Percentiles rank a stretch among this genome's conserved stretches.
Conservation (phyloP, 2,329 filamentous ascomycete species). For the Thelonectria blattea region DNA sequence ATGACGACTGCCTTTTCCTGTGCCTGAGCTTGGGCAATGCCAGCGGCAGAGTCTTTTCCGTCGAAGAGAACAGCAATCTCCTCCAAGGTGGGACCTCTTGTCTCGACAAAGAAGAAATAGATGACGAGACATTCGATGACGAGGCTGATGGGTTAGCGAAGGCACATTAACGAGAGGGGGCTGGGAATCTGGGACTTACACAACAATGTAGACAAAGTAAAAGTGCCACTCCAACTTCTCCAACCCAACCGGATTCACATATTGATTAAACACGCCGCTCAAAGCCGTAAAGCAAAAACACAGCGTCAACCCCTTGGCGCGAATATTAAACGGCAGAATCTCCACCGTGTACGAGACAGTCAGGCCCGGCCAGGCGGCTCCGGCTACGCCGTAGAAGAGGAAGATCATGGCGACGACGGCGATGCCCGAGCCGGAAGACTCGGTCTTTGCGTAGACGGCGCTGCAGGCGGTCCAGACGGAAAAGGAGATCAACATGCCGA, state of each 20-base stretch:
- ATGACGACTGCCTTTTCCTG: constrained; percentile 23
- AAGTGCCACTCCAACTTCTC: constrained; percentile 32
- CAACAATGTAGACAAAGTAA: constrained; percentile 31
- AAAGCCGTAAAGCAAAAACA: constrained; percentile 36
- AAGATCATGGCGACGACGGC: constrained; percentile 37
- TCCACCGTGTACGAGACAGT: constrained; percentile 35
- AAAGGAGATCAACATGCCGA: constrained; percentile 36
- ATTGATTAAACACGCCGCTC: constrained; percentile 35
- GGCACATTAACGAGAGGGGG: fast-evolving
- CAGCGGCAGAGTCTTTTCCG: constrained; percentile 30
- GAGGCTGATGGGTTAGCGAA: constrained; percentile 7
- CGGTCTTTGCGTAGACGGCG: constrained; percentile 33
- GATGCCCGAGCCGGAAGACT: constrained; percentile 25
- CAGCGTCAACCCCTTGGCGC: constrained; percentile 34
- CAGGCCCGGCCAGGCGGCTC: constrained; percentile 35
- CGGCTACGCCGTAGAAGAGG: constrained; percentile 33
- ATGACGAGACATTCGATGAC: constrained; percentile 34
- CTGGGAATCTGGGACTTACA: constrained; percentile 26
- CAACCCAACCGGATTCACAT: constrained; percentile 34
- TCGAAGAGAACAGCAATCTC: constrained; percentile 36
- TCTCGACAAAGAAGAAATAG: constrained; percentile 38
- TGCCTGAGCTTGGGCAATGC: constrained; percentile 28
- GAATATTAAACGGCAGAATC: constrained; percentile 33
- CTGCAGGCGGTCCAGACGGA: constrained; percentile 34
- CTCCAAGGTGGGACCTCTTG: constrained; percentile 30